Evolutionary conservation across 2,329 filamentous ascomycete species (phyloP).

Genomic region (Emmonsiellopsis sp.): DNA sequence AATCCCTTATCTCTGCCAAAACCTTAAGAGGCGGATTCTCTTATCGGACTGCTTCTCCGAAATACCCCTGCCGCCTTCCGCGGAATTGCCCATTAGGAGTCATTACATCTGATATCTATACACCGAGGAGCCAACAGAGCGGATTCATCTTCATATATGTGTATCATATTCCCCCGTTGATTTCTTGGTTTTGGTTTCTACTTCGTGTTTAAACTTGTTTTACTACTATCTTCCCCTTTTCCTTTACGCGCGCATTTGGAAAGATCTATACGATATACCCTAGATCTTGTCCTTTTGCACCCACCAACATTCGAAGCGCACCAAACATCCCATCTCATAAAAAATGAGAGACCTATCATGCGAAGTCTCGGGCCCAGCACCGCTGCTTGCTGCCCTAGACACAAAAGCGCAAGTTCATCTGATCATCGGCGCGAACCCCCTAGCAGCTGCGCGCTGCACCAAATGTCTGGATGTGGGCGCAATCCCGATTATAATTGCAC

Average conservation of each 20-base stretch:
- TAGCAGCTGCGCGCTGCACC: conserved; percentile 74
- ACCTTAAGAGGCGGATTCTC: neutral
- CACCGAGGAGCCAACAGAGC: too few relatives aligned
- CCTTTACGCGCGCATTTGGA: too few relatives aligned
- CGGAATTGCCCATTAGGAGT: neutral
- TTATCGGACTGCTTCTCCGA: neutral
- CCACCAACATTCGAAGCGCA: neutral
- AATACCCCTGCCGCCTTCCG: neutral
- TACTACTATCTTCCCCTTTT: too few relatives aligned
- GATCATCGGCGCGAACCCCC: conserved; percentile 73
- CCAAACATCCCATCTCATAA: neutral
- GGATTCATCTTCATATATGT: too few relatives aligned
- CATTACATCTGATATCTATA: too few relatives aligned
- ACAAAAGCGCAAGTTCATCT: conserved; percentile 54
- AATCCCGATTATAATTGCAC: conserved; percentile 66
- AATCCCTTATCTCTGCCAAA: neutral
- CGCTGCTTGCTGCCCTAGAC: conserved; percentile 31
- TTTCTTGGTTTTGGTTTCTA: too few relatives aligned
- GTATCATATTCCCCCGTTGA: too few relatives aligned
- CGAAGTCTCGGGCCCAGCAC: neutral
- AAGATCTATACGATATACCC: too few relatives aligned
- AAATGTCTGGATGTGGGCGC: conserved; percentile 78
- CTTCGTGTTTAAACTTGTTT: too few relatives aligned
- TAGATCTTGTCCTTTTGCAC: too few relatives aligned
- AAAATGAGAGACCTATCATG: conserved; percentile 1